Evolutionary conservation across 1,284 basidiomycete genomes (phyloP).

Genomic region (Ustilago vetiveriae): DNA sequence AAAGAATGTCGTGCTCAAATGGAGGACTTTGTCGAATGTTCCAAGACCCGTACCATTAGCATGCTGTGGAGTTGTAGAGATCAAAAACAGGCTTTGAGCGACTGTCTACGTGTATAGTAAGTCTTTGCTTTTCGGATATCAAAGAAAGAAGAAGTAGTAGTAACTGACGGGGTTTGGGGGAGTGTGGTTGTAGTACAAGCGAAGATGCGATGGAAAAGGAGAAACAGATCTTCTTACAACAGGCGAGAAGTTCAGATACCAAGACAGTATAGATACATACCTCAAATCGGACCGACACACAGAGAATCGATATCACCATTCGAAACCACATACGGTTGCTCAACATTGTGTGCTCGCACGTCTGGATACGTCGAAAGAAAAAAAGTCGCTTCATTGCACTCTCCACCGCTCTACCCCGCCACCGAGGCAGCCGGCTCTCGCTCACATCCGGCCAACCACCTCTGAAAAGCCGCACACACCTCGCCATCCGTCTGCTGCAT

Average conservation of each 20-base stretch:
- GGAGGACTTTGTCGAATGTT: constrained; percentile 40
- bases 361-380: not conserved
- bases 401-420: not conserved
- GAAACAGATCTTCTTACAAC: constrained; percentile 21
- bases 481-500: constrained; percentile 78
- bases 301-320: no score
- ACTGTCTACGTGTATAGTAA: constrained; percentile 41
- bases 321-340: no score
- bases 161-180: constrained; percentile 3
- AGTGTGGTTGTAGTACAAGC: constrained; percentile 21
- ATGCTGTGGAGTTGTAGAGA: constrained; percentile 39
- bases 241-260: constrained; percentile 5
- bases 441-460: constrained; percentile 14
- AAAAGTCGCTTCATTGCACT: not conserved
- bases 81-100: constrained; percentile 16
- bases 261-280: constrained; percentile 6
- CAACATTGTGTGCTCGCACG: no score
- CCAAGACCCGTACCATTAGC: constrained; percentile 32
- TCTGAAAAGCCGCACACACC: constrained; percentile 23
- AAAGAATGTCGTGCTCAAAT: constrained; percentile 33
- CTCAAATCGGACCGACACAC: no score
- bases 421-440: constrained; percentile 2
- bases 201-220: constrained; percentile 38
- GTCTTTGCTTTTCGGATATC: not conserved
- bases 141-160: no score